Percentiles rank a stretch among this genome's conserved stretches.
Evolutionary conservation across 352 stramenopile genomes (phyloP).

Genomic region (Globisporangium yorkense): DNA sequence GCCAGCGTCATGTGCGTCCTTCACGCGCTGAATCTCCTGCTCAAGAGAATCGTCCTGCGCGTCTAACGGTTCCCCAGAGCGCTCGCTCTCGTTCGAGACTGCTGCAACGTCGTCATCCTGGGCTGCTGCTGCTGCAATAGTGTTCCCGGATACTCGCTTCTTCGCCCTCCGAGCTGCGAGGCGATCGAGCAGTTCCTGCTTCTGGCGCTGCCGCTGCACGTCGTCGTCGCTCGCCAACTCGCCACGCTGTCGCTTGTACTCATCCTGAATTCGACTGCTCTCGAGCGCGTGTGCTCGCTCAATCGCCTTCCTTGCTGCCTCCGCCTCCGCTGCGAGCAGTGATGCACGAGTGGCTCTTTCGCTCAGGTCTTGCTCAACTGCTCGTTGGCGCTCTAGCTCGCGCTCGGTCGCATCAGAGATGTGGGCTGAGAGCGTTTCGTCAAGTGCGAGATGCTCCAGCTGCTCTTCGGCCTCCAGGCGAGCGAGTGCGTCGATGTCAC

Average conservation of each 20-base stretch:
- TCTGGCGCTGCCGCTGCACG: conserved; percentile 1
- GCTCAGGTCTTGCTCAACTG: neutral
- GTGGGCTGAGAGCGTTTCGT: neutral
- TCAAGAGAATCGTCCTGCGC: neutral
- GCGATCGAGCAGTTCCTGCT: neutral
- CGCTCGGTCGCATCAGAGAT: neutral
- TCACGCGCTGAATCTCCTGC: conserved; percentile 25
- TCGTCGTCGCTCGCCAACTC: conserved; percentile 1
- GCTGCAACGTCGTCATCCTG: neutral
- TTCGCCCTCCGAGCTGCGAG: neutral
- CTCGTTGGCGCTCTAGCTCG: conserved; percentile 3
- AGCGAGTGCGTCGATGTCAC: neutral
- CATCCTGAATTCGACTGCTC: conserved; percentile 1
- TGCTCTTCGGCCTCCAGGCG: conserved; percentile 1
- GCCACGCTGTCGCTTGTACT: neutral
- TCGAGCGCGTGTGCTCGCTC: conserved; percentile 3
- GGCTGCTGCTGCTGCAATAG: neutral
- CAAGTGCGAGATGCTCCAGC: neutral
- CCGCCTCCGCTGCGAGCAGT: neutral
- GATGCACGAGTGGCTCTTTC: neutral
- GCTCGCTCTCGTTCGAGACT: neutral
- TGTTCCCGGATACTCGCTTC: neutral
- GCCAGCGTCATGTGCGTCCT: conserved; percentile 22
- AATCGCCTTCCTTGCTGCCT: conserved; percentile 7
- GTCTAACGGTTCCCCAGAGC: too few relatives aligned